Evolutionary conservation across 2,329 filamentous ascomycete species (phyloP).

Genomic region (Fusarium hostae): DNA sequence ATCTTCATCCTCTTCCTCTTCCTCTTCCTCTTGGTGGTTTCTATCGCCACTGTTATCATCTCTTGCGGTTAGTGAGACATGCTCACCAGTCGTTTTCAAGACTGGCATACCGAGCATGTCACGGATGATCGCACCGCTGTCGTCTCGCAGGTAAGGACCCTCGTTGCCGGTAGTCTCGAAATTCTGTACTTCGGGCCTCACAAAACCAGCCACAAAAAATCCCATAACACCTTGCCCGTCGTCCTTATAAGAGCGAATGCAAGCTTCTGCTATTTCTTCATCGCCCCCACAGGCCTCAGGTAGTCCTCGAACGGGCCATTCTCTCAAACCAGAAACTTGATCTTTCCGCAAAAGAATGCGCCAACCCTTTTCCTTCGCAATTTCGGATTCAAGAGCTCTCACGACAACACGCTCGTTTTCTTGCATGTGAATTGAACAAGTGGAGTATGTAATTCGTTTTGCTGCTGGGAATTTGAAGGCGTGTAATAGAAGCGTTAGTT

Average conservation of each 20-base stretch:
- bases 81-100: slow-evolving; percentile 50
- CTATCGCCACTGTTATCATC: slow-evolving; percentile 36
- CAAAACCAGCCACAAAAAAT: slow-evolving; percentile 93
- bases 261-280: slow-evolving; percentile 72
- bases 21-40: slow-evolving; percentile 26
- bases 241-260: slow-evolving; percentile 83
- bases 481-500: slow-evolving; percentile 83
- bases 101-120: slow-evolving; percentile 54
- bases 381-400: slow-evolving; percentile 72
- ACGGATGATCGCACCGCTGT: slow-evolving; percentile 62
- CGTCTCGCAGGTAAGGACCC: slow-evolving; percentile 65
- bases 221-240: slow-evolving; percentile 90
- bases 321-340: slow-evolving; percentile 79
- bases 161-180: slow-evolving; percentile 44
- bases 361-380: slow-evolving; percentile 79
- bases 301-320: slow-evolving; percentile 77
- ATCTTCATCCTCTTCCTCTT: slow-evolving; percentile 8
- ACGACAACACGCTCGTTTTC: slow-evolving; percentile 92
- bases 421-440: slow-evolving; percentile 86
- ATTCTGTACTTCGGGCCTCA: slow-evolving; percentile 51
- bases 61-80: slow-evolving; percentile 42
- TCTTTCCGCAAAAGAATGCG: slow-evolving; percentile 75
- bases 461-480: slow-evolving; percentile 85
- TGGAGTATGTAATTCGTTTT: slow-evolving; percentile 86
- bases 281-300: slow-evolving; percentile 61